Evolutionary conservation across 495 filamentous ascomycete genomes (phyloP).

Genomic region (Cudoniella acicularis): DNA sequence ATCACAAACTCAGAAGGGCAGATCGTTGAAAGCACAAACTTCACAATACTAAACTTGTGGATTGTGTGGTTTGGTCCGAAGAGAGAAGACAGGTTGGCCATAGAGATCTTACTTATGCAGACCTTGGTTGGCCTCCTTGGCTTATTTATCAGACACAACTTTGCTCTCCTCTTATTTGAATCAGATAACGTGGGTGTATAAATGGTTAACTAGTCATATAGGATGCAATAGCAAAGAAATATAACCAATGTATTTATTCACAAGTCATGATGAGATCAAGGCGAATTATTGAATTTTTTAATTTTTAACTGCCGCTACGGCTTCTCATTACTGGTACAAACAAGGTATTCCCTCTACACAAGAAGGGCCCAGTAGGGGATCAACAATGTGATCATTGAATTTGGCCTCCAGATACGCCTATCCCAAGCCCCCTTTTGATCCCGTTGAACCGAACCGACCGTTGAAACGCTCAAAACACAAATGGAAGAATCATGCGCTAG

Average conservation of each 20-base stretch:
- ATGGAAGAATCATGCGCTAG: neutral
- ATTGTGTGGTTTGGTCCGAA: slow-evolving; percentile 92
- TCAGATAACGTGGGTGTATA: slow-evolving; percentile 63
- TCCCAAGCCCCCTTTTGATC: slow-evolving; percentile 19
- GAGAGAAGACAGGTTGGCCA: slow-evolving; percentile 77
- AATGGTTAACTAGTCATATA: neutral
- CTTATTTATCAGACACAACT: slow-evolving; percentile 76
- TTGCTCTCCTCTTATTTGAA: slow-evolving; percentile 81
- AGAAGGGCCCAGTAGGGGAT: neutral
- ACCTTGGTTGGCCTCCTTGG: slow-evolving; percentile 69
- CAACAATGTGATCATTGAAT: neutral
- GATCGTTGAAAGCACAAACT: slow-evolving; percentile 80
- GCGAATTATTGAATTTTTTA: neutral
- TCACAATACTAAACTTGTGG: slow-evolving; percentile 94
- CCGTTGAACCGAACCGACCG: slow-evolving; percentile 6
- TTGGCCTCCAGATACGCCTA: slow-evolving; percentile 10
- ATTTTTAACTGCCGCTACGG: slow-evolving; percentile 11
- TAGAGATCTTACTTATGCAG: slow-evolving; percentile 74
- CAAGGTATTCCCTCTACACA: neutral
- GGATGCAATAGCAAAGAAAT: neutral
- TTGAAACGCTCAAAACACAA: slow-evolving; percentile 11
- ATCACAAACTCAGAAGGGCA: slow-evolving; percentile 59
- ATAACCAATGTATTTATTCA: neutral
- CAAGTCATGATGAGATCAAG: neutral
- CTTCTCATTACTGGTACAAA: slow-evolving; percentile 19